These are phyloP conservation scores for Priceomyces haplophilus DNA, from an alignment of 805 yeast genomes.

Conservation along the genomic window DNA sequence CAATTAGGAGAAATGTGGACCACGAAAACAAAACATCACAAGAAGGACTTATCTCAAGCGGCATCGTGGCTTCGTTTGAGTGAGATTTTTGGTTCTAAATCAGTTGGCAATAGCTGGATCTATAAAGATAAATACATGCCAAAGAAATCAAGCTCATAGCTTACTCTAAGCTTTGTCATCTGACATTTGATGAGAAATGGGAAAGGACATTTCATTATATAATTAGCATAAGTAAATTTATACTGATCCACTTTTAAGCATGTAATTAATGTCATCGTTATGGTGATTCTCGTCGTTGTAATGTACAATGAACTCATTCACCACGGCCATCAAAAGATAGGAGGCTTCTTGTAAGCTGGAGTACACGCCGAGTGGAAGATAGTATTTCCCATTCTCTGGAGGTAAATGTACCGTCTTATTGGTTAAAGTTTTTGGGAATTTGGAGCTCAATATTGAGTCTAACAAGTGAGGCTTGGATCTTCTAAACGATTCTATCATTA, in stretches of 20 bases:
- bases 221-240: constrained; percentile 3
- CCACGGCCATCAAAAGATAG: constrained; percentile 27
- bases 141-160: constrained; percentile 1
- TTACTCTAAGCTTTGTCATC: no score
- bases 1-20: constrained; percentile 71
- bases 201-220: not conserved
- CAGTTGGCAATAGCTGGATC: constrained; percentile 73
- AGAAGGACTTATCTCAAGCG: constrained; percentile 58
- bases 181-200: no score
- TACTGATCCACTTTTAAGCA: constrained; percentile 11
- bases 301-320: constrained; percentile 31
- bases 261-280: constrained; percentile 8
- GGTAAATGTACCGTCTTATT: constrained; percentile 18
- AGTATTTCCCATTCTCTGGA: constrained; percentile 26
- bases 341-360: constrained; percentile 31
- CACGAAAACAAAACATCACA: constrained; percentile 49
- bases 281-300: constrained; percentile 7
- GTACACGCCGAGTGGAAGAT: constrained; percentile 37
- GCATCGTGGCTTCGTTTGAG: constrained; percentile 71
- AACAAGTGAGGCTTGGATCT: constrained; percentile 26
- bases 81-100: constrained; percentile 55
- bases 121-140: constrained; percentile 62
- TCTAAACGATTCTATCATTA: constrained; percentile 21
- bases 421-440: constrained; percentile 32
- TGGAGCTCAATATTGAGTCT: constrained; percentile 23